Evolutionary conservation across 192 early-diverging fungal species (phyloP).

Genomic region (Mortierella claussenii): DNA sequence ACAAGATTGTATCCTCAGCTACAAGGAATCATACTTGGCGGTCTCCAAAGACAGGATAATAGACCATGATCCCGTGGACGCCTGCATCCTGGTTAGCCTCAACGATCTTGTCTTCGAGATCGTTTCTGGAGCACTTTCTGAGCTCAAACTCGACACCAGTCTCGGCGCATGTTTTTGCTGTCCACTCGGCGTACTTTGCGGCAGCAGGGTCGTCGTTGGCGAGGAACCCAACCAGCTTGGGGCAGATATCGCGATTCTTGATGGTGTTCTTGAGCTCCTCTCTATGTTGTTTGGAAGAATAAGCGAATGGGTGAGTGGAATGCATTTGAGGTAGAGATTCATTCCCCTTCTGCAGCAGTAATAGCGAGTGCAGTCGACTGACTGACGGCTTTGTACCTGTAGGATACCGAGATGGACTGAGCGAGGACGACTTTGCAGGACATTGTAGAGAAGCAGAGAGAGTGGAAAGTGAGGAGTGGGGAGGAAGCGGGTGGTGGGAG

Average conservation of each 20-base stretch:
- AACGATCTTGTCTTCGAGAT: conserved; percentile 85
- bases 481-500: too few relatives aligned
- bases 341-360: too few relatives aligned
- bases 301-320: too few relatives aligned
- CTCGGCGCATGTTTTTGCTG: conserved; percentile 90
- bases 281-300: too few relatives aligned
- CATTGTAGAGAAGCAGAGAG: conserved; percentile 5
- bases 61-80: conserved; percentile 98
- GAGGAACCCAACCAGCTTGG: conserved; percentile 92
- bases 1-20: neutral
- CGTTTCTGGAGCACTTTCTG: conserved; percentile 80
- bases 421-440: conserved; percentile 72
- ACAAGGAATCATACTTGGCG: conserved; percentile 81
- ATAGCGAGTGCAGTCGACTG: too few relatives aligned
- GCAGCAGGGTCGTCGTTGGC: conserved; percentile 95
- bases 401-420: conserved; percentile 68
- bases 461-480: neutral
- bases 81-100: conserved; percentile 87
- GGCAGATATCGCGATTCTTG: conserved; percentile 67
- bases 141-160: conserved; percentile 94
- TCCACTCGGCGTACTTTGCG: conserved; percentile 95
- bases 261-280: conserved; percentile 71
- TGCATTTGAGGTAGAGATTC: neutral
- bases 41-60: conserved; percentile 97
- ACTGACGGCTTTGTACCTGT: too few relatives aligned